Conservation (phyloP, 345 rosid species). For the Camelina hispida region DNA sequence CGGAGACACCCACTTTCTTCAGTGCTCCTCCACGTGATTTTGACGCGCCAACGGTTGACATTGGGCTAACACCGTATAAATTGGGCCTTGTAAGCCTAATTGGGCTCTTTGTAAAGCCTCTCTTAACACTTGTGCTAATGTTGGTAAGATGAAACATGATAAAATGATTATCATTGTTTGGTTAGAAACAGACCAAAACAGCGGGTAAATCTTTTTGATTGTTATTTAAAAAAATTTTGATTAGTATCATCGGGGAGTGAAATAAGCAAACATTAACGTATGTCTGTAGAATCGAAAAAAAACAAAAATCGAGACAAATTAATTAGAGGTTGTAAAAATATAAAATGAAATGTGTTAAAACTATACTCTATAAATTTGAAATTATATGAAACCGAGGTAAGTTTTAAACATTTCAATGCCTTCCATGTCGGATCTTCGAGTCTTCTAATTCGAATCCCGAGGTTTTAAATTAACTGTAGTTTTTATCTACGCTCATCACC, state of each 20-base stretch:
- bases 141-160: slow-evolving; percentile 8
- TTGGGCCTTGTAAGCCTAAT: background rate
- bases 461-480: slow-evolving; percentile 10
- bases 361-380: background rate
- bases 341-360: background rate
- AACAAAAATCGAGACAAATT: slow-evolving; percentile 42
- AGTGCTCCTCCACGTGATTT: slow-evolving; percentile 22
- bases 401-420: slow-evolving; percentile 38
- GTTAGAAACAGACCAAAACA: slow-evolving; percentile 45
- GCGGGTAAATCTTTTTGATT: slow-evolving; percentile 17
- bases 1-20: background rate
- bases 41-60: slow-evolving; percentile 30
- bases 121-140: background rate
- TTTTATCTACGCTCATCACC: background rate
- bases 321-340: slow-evolving; percentile 17
- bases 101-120: background rate
- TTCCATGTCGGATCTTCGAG: slow-evolving; percentile 48
- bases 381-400: slow-evolving; percentile 35
- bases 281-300: slow-evolving; percentile 46
- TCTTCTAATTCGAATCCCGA: slow-evolving; percentile 42
- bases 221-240: background rate
- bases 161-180: slow-evolving; percentile 42
- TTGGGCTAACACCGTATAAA: background rate
- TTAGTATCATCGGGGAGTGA: slow-evolving; percentile 45
- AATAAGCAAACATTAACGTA: slow-evolving; percentile 51